Conservation (phyloP, 768 basidiomycete genomes). For the Tricholoma terreum region DNA sequence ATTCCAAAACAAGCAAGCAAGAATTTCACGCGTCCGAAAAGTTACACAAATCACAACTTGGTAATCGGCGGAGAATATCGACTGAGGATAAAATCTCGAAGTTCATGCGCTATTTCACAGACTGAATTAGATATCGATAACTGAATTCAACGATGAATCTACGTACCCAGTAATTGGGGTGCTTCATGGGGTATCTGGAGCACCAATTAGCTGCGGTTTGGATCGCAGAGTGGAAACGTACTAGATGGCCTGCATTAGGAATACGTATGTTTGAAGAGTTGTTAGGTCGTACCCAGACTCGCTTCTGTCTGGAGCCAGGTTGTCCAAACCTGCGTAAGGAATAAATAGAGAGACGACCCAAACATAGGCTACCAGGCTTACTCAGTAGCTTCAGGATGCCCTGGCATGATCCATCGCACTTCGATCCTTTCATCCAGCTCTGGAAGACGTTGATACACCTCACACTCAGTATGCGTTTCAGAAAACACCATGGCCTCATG, state of each 20-base stretch:
- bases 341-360: neutral
- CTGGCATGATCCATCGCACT: constrained; percentile 56
- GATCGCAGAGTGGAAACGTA: constrained; percentile 18
- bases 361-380: constrained; percentile 17
- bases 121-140: neutral
- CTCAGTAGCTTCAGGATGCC: constrained; percentile 32
- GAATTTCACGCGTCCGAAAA: too few species aligned
- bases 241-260: constrained; percentile 41
- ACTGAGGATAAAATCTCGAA: constrained; percentile 6
- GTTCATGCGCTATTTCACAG: constrained; percentile 9
- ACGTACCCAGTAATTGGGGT: constrained; percentile 31
- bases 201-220: neutral
- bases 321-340: constrained; percentile 27
- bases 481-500: constrained; percentile 65
- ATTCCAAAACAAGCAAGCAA: too few species aligned
- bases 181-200: constrained; percentile 42
- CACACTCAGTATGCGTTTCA: constrained; percentile 40
- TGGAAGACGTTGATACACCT: constrained; percentile 39
- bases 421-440: constrained; percentile 49
- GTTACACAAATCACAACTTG: constrained; percentile 5
- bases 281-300: constrained; percentile 42
- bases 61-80: constrained; percentile 7
- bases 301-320: constrained; percentile 28
- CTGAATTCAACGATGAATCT: neutral
- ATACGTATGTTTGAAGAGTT: constrained; percentile 43